These are phyloP conservation scores for Lineolata rhizophorae DNA, from an alignment of 495 filamentous ascomycete genomes.

Conservation along the genomic window DNA sequence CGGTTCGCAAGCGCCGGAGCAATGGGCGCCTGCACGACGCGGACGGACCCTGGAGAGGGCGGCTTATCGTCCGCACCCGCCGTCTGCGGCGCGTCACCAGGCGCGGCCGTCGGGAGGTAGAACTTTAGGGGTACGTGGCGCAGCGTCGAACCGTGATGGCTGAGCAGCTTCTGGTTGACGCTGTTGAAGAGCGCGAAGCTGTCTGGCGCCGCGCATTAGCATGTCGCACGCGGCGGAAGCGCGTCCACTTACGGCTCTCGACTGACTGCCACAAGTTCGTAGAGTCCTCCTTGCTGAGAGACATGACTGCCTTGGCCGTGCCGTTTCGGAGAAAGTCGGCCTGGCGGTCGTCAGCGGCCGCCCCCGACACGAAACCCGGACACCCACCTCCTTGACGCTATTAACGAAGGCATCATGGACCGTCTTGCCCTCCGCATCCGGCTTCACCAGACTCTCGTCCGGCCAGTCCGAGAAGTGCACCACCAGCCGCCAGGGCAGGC, in stretches of 20 bases:
- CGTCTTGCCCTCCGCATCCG: constrained; percentile 36
- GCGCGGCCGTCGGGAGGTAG: constrained; percentile 52
- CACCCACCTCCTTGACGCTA: constrained; percentile 57
- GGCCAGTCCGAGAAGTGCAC: constrained; percentile 60
- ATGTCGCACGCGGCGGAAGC: background rate
- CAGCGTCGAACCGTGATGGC: constrained; percentile 44
- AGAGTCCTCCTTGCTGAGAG: constrained; percentile 68
- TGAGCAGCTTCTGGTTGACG: constrained; percentile 59
- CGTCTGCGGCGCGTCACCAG: constrained; percentile 20
- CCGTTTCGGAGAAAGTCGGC: constrained; percentile 85
- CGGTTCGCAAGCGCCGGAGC: constrained; percentile 12
- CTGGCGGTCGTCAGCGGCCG: constrained; percentile 14
- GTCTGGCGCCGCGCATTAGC: constrained; percentile 25
- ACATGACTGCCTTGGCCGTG: constrained; percentile 84
- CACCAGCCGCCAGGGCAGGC: constrained; percentile 53
- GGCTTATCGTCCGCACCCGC: constrained; percentile 11
- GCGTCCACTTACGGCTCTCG: constrained; percentile 37
- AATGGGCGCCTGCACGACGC: constrained; percentile 19
- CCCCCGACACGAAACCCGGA: constrained; percentile 2
- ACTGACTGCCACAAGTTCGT: constrained; percentile 73
- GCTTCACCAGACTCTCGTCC: constrained; percentile 36
- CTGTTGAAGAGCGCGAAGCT: constrained; percentile 48
- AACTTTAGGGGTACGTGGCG: constrained; percentile 68
- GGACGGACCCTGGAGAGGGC: constrained; percentile 29
- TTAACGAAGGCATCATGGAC: constrained; percentile 79